Evolutionary conservation across 768 basidiomycete species (phyloP).

Genomic region (Lactifluus hygrophoroides): DNA sequence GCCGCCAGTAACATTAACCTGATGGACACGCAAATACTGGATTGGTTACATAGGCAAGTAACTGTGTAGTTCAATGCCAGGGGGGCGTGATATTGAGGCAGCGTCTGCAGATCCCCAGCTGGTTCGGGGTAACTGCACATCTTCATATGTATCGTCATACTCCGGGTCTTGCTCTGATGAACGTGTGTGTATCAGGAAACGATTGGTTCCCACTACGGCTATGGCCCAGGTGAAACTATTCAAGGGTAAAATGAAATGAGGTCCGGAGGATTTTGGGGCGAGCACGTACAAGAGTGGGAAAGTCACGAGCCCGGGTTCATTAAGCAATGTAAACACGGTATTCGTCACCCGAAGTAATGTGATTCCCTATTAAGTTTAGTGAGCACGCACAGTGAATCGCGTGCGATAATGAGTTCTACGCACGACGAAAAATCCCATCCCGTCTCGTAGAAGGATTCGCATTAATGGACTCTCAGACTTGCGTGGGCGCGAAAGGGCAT

Average conservation of each 20-base stretch:
- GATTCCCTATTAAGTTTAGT: background rate
- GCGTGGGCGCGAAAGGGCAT: slow-evolving; percentile 31
- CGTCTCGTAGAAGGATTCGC: slow-evolving; percentile 29
- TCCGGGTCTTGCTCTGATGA: background rate
- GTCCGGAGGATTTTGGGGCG: background rate
- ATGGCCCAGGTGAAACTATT: slow-evolving; percentile 10
- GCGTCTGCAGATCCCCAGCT: no score
- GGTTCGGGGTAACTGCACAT: no score
- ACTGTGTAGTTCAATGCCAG: background rate
- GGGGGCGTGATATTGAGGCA: background rate
- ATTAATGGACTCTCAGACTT: slow-evolving; percentile 23
- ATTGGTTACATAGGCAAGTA: background rate
- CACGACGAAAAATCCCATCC: slow-evolving; percentile 31
- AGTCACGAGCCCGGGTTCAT: background rate
- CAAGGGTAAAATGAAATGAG: background rate
- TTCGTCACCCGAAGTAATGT: background rate
- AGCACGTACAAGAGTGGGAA: slow-evolving; percentile 3
- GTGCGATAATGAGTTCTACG: slow-evolving; percentile 1
- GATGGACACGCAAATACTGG: background rate
- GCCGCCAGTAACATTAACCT: no score
- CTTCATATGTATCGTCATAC: background rate
- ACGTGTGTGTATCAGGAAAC: slow-evolving; percentile 1
- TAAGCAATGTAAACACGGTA: background rate
- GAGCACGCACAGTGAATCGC: background rate
- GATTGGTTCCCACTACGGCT: background rate